Conservation (phyloP, 257 asterid species). For the Plantago major region DNA sequence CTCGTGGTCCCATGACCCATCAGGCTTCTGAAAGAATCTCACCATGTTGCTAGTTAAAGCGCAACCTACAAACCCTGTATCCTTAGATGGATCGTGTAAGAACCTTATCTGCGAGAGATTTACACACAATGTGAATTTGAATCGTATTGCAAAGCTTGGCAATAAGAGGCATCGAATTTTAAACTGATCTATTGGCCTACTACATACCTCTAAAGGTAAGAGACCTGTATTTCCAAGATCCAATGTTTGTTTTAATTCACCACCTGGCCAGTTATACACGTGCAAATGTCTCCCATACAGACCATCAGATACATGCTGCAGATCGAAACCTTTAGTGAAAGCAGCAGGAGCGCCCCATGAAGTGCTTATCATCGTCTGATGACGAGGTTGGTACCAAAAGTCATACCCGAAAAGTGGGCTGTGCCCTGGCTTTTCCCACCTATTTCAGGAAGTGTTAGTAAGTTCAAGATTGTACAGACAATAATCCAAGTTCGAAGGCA, state of each 20-base stretch:
- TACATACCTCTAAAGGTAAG: constrained; percentile 78
- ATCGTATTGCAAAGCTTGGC: neutral
- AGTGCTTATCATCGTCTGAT: constrained; percentile 92
- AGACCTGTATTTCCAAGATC: constrained; percentile 94
- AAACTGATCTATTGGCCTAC: neutral
- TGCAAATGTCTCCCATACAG: constrained; percentile 89
- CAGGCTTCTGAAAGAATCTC: constrained; percentile 75
- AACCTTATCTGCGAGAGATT: constrained; percentile 57
- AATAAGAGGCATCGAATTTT: neutral
- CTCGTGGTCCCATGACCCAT: constrained; percentile 86
- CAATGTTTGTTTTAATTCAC: constrained; percentile 84
- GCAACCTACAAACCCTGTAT: constrained; percentile 85
- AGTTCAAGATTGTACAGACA: neutral
- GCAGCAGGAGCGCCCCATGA: constrained; percentile 98
- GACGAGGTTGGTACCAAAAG: constrained; percentile 98
- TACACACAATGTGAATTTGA: neutral
- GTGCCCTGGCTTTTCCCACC: constrained; percentile 99
- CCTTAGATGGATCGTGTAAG: constrained; percentile 84
- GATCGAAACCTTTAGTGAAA: constrained; percentile 85
- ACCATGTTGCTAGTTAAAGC: constrained; percentile 89
- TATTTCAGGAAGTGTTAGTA: constrained; percentile 8
- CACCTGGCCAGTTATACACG: constrained; percentile 92
- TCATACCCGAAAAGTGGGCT: constrained; percentile 89
- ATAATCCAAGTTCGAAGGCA: too few species aligned
- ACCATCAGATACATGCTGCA: constrained; percentile 79